Conservation (phyloP, 2,329 filamentous ascomycete species). For the Raffaelea arxii region DNA sequence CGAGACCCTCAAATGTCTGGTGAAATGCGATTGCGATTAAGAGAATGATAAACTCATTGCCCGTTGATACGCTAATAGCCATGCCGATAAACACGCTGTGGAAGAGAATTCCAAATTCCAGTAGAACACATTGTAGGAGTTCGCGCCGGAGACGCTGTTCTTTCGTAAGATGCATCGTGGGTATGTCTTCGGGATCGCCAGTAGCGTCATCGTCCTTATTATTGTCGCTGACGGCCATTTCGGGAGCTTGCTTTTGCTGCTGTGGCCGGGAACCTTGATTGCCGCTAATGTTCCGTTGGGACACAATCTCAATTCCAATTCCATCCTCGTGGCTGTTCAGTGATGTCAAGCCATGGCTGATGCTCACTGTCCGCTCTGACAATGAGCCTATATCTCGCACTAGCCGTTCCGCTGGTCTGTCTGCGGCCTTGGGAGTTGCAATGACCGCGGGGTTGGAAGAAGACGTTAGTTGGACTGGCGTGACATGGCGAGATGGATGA, state of each 20-base stretch:
- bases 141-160: conserved; percentile 53
- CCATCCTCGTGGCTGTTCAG: conserved; percentile 10
- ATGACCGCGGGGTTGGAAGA: background rate
- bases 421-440: too few relatives aligned
- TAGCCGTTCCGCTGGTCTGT: conserved; percentile 38
- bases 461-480: background rate
- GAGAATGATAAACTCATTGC: conserved; percentile 68
- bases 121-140: conserved; percentile 64
- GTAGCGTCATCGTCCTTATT: background rate
- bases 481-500: conserved; percentile 23
- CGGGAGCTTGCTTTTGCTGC: conserved; percentile 9
- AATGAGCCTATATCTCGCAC: conserved; percentile 8
- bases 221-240: too few relatives aligned
- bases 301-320: background rate
- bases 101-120: conserved; percentile 81
- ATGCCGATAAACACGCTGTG: conserved; percentile 81
- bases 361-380: background rate
- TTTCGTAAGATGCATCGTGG: conserved; percentile 17
- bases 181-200: background rate
- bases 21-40: conserved; percentile 73
- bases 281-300: background rate
- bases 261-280: conserved; percentile 11
- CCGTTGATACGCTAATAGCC: conserved; percentile 71
- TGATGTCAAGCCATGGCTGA: background rate
- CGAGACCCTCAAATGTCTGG: conserved; percentile 83